These are phyloP conservation scores for Cladorrhinum sp. DNA, from an alignment of 2,329 filamentous ascomycete genomes.

Conservation along the genomic window DNA sequence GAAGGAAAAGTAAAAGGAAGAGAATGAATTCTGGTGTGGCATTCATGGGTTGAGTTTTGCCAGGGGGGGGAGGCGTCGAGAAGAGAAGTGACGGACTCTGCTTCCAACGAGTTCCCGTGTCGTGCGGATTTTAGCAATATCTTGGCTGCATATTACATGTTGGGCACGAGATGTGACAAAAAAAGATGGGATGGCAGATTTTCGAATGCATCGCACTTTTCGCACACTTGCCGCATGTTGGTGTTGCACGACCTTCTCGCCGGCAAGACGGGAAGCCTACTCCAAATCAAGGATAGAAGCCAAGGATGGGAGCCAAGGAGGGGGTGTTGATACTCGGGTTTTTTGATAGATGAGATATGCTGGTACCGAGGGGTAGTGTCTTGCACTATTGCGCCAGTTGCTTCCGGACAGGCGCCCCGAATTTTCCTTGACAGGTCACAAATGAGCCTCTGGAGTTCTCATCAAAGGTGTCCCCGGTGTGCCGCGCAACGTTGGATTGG, in stretches of 20 bases:
- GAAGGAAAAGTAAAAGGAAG: neutral
- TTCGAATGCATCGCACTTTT: neutral
- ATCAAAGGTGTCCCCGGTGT: no score
- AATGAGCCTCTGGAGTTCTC: neutral
- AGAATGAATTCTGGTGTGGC: conserved; percentile 2
- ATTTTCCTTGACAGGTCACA: neutral
- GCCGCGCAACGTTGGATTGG: no score
- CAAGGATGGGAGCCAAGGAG: no score
- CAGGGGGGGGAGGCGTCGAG: neutral
- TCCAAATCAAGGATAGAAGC: no score
- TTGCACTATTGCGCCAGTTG: no score
- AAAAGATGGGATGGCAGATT: neutral
- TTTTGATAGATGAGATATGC: no score
- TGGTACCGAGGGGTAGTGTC: no score
- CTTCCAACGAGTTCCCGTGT: neutral
- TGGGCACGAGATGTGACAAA: neutral
- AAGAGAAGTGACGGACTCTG: neutral
- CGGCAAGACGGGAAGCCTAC: neutral
- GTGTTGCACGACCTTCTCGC: neutral
- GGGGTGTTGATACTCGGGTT: no score
- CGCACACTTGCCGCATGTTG: neutral
- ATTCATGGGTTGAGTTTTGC: conserved; percentile 1
- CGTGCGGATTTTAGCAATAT: neutral
- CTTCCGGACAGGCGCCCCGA: neutral
- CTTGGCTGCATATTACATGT: neutral